Conservation (phyloP, 441 rosid genomes). For the Croton setiger region DNA sequence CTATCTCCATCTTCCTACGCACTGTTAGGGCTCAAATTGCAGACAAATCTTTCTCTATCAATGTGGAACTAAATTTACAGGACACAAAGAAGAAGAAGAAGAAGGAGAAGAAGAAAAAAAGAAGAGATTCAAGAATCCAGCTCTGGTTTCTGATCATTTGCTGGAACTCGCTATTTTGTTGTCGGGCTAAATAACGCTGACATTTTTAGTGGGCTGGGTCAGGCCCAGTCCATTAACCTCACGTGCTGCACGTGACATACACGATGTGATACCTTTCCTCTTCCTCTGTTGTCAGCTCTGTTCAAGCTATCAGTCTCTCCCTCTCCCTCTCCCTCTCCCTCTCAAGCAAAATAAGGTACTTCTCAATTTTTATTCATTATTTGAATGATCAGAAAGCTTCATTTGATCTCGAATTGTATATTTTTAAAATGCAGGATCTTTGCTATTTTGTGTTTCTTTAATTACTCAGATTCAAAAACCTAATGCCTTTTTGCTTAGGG, state of each 20-base stretch:
- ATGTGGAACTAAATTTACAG: neutral
- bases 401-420: neutral
- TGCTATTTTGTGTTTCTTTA: neutral
- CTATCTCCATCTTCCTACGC: slow-evolving; percentile 44
- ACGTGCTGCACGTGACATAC: slow-evolving; percentile 2
- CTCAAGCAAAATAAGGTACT: neutral
- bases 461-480: slow-evolving; percentile 2
- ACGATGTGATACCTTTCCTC: neutral
- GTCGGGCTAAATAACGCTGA: neutral
- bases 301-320: neutral
- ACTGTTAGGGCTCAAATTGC: slow-evolving; percentile 3
- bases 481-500: neutral
- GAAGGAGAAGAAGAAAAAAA: neutral
- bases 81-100: too few relatives aligned
- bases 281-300: neutral
- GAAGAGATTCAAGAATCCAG: too few relatives aligned
- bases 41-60: neutral
- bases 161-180: neutral
- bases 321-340: slow-evolving; percentile 1
- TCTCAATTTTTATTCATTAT: neutral
- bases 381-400: neutral
- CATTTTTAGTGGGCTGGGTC: neutral
- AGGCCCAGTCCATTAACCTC: slow-evolving; percentile 6
- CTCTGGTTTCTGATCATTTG: neutral
- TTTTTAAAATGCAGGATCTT: neutral